These are phyloP conservation scores for Olyra latifolia DNA, from an alignment of 176 grass and related monocot genomes.

Conservation along the genomic window DNA sequence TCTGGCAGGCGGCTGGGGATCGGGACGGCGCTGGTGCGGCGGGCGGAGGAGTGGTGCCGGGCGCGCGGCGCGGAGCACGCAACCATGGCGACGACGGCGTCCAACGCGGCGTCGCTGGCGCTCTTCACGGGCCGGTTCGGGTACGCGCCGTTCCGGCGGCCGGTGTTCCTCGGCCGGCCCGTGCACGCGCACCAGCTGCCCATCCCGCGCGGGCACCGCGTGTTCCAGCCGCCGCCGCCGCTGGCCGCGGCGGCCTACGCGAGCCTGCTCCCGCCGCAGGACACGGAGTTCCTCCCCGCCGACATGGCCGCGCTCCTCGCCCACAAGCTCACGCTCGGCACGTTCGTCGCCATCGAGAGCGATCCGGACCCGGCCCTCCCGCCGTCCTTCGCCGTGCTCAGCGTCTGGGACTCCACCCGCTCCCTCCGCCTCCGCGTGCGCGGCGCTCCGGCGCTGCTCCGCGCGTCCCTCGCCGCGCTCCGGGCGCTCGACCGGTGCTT, in stretches of 20 bases:
- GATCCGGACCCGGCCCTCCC: not conserved
- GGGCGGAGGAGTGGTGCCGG: constrained; percentile 53
- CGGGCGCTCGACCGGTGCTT: constrained; percentile 46
- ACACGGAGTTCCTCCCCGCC: constrained; percentile 64
- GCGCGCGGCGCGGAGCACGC: constrained; percentile 47
- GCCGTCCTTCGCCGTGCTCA: constrained; percentile 58
- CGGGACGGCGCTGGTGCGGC: constrained; percentile 48
- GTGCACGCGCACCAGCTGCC: constrained; percentile 53
- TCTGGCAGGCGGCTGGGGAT: constrained; percentile 55
- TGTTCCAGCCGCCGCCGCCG: constrained; percentile 43
- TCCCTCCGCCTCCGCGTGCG: constrained; percentile 43
- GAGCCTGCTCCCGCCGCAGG: constrained; percentile 30
- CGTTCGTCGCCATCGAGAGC: constrained; percentile 55
- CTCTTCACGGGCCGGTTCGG: constrained; percentile 66
- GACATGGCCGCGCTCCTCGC: constrained; percentile 63
- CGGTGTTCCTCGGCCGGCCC: constrained; percentile 53
- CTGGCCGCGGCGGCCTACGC: constrained; percentile 44
- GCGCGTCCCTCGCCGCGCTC: constrained; percentile 42
- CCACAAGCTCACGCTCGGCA: constrained; percentile 67
- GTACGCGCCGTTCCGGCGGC: constrained; percentile 59
- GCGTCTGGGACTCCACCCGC: constrained; percentile 66
- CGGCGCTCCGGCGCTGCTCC: constrained; percentile 41
- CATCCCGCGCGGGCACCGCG: constrained; percentile 7
- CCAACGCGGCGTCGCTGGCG: constrained; percentile 62
- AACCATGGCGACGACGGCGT: constrained; percentile 61